These are phyloP conservation scores for Psilocybe azurescens DNA, from an alignment of 768 basidiomycete genomes.

Conservation along the genomic window DNA sequence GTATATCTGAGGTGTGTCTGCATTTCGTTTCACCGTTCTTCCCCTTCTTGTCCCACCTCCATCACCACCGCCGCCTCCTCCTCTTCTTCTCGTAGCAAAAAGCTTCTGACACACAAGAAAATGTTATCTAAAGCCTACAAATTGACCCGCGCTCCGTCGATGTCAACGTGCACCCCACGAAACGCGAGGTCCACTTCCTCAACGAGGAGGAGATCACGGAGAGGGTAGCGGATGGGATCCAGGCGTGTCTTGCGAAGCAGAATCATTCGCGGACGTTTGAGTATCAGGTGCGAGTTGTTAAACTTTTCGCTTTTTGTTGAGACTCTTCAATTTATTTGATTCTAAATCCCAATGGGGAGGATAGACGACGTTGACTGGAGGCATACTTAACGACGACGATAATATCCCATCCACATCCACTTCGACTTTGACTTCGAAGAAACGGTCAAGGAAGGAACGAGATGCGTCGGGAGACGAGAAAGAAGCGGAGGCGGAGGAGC, in stretches of 20 bases:
- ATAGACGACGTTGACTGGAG: slow-evolving; percentile 68
- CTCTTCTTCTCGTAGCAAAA: no score
- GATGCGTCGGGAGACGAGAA: slow-evolving; percentile 34
- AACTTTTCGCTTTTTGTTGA: background rate
- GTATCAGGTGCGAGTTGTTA: slow-evolving; percentile 57
- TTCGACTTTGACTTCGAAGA: slow-evolving; percentile 1
- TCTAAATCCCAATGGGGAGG: background rate
- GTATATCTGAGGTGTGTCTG: slow-evolving; percentile 86
- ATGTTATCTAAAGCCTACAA: slow-evolving; percentile 55
- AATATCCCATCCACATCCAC: slow-evolving; percentile 9
- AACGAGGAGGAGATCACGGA: slow-evolving; percentile 89
- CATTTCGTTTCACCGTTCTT: background rate
- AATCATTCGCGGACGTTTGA: slow-evolving; percentile 74
- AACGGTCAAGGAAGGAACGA: slow-evolving; percentile 25
- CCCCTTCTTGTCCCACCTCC: no score
- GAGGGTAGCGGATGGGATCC: slow-evolving; percentile 74
- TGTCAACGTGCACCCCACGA: slow-evolving; percentile 98
- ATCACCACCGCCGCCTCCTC: no score
- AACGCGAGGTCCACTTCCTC: slow-evolving; percentile 94
- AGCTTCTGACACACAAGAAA: no score
- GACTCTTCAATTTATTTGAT: background rate
- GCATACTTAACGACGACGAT: slow-evolving; percentile 48
- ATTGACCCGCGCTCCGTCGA: slow-evolving; percentile 91
- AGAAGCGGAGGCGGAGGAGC: slow-evolving; percentile 24
- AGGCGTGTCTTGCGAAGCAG: slow-evolving; percentile 63